Base-by-base conservation (phyloP, 2,329 filamentous ascomycete genomes). In the Didymella keratinophila region DNA sequence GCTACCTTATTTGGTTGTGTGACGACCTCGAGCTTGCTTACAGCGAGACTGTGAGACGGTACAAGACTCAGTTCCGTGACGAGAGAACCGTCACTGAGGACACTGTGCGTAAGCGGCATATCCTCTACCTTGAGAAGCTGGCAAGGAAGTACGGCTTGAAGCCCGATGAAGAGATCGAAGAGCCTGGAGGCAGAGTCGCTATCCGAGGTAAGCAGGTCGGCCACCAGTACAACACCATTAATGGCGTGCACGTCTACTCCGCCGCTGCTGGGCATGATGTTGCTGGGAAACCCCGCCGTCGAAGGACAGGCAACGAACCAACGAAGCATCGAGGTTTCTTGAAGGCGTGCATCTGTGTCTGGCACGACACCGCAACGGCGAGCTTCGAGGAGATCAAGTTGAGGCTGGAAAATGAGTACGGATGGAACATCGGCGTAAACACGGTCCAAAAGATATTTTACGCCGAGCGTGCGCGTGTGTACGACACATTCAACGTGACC, bases 391-490 rank as follows among this genome's bases (percentile, higher is more conserved):
- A 54, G 9, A 67, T 67, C 32, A 58, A 56, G 28, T 21, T 62
- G n/a, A 60, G 55, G 50, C 41, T 67, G 25, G 53, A 50, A 9
- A 39, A 57, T 1, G 58, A 64, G 23, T 56, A 54, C 20, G 32
- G 32, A 5, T 67, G 61, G 62, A 48, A 59, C 3, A n/a, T 67
- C 6, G 52, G 63, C 23, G n/a, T 23, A 23, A 45, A 48, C n/a
- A 67, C 62, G 5, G 47, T 67, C 25, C 48, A 61, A 47, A 65
- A 61, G 52, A 52, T 62, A 27, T 67, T 61, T 45, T 60, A 57
- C 34, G 18, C 20, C 5, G 49, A 58, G 16, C 49, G 56, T 18
- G 45, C 37, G 21, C 58, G 50, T 14, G 57, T 65, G 6, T 65
- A 65, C 41, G 56, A 50, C 14, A 42, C 36, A 12, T 50, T 41